Evolutionary conservation across 2,329 filamentous ascomycete genomes (phyloP), one percentile per base, ranked within the genome.

Genomic region (Madurella mycetomatis): DNA sequence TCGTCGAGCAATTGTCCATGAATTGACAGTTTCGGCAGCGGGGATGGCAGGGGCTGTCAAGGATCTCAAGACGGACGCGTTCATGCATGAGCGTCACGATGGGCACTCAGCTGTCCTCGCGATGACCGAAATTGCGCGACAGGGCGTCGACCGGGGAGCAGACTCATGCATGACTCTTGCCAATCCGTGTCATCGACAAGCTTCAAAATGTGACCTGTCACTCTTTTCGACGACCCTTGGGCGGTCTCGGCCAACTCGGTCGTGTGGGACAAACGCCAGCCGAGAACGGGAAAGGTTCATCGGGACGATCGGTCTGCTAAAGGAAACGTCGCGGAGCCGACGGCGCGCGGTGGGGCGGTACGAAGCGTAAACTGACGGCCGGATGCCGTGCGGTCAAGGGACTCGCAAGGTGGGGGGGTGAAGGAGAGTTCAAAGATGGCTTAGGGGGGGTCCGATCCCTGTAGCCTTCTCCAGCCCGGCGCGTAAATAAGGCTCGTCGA

Each of bases 401-500:
- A n/a, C 45, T 55, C 47, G 51, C 54, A 51, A 55, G 59, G 50
- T 56, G 41, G 37, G 41, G 57, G 63, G 54, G 59, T 51, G 53
- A 51, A 47, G 37, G 31, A 9, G 54, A 49, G 30, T 40, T 51
- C 47, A 34, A 46, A 49, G 43, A 58, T 52, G 47, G 48, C 4
- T 9, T 25, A 34, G 53, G 50, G 41, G 50, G 56, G 41, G 44
- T 51, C 53, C 56, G 61, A 73, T 70, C 73, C 75, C 68, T 73
- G 75, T 68, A 66, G 62, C 68, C 60, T 61, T 62, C 53, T 65
- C 62, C 60, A 62, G 65, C 66, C 59, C 66, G 77, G 78, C 78
- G 79, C 78, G 73, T 81, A 81, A 76, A 71, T 66, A 69, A 71
- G 70, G 70, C 70, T 72, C 72, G 67, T 70, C 69, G 73, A 68